These are phyloP conservation scores for Penicillium sp. DNA, from an alignment of 2,329 filamentous ascomycete species.

Conservation along the genomic window DNA sequence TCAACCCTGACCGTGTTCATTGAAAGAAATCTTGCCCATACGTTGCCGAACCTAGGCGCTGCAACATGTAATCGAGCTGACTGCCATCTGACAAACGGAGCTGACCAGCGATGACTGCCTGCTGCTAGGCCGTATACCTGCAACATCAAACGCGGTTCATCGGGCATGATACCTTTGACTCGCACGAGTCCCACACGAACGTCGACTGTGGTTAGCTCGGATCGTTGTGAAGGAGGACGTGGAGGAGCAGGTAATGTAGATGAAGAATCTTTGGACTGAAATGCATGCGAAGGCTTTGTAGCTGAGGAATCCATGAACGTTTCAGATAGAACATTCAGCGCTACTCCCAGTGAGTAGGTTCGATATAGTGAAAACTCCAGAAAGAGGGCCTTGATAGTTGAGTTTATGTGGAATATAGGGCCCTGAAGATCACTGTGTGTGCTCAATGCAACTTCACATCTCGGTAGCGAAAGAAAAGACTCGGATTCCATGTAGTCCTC, in stretches of 20 bases:
- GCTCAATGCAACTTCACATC: slow-evolving; percentile 80
- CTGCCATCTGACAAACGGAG: slow-evolving; percentile 73
- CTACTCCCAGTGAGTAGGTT: slow-evolving; percentile 84
- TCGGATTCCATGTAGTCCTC: slow-evolving; percentile 79
- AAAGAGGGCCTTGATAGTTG: slow-evolving; percentile 71
- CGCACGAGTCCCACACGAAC: slow-evolving; percentile 78
- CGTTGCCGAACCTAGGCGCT: slow-evolving; percentile 72
- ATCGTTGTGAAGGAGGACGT: slow-evolving; percentile 22
- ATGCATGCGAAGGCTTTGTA: slow-evolving; percentile 14
- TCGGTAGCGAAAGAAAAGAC: slow-evolving; percentile 79
- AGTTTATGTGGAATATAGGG: slow-evolving; percentile 81
- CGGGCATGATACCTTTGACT: slow-evolving; percentile 81
- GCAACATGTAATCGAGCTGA: slow-evolving; percentile 83
- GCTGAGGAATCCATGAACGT: slow-evolving; percentile 51
- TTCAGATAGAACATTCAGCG: slow-evolving; percentile 67
- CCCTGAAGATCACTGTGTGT: slow-evolving; percentile 84
- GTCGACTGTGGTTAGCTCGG: slow-evolving; percentile 76
- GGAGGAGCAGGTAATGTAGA: slow-evolving; percentile 26
- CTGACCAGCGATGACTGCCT: slow-evolving; percentile 81
- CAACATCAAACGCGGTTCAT: slow-evolving; percentile 86
- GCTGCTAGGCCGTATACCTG: slow-evolving; percentile 80
- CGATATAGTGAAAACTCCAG: slow-evolving; percentile 90
- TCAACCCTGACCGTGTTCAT: slow-evolving; percentile 79
- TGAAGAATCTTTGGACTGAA: slow-evolving; percentile 16
- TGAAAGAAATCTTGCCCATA: slow-evolving; percentile 84